Conservation (phyloP, 2,329 filamentous ascomycete genomes). For the Fusarium continuum region DNA sequence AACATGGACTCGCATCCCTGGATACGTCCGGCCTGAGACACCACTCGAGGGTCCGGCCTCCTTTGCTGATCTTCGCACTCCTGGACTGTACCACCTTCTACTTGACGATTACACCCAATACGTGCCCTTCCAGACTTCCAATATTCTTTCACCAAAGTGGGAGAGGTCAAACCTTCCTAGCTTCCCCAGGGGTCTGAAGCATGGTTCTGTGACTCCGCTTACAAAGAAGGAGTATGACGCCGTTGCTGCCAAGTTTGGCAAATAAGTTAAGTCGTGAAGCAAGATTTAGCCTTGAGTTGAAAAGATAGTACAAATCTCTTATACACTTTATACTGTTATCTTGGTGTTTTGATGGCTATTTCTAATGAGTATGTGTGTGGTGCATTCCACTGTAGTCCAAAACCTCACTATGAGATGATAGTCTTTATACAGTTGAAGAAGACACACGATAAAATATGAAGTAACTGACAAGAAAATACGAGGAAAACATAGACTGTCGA, state of each 20-base stretch:
- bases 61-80: slow-evolving; percentile 49
- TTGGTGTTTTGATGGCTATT: no score
- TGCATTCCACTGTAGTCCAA: no score
- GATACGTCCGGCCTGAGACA: slow-evolving; percentile 46
- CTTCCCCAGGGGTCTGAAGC: slow-evolving; percentile 57
- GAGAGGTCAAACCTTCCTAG: slow-evolving; percentile 47
- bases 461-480: no score
- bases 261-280: background rate
- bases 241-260: slow-evolving; percentile 22
- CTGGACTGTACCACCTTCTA: slow-evolving; percentile 52
- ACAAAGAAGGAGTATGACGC: slow-evolving; percentile 54
- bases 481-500: no score
- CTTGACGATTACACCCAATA: slow-evolving; percentile 58
- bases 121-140: slow-evolving; percentile 53
- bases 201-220: slow-evolving; percentile 58
- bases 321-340: no score
- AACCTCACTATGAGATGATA: no score
- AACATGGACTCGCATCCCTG: slow-evolving; percentile 54
- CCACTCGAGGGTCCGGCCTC: slow-evolving; percentile 51
- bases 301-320: no score
- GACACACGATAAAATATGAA: no score
- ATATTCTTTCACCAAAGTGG: slow-evolving; percentile 47
- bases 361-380: no score
- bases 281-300: no score
- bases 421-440: no score